Percentiles rank a stretch among this genome's conserved stretches.
These are phyloP conservation scores for Vanrija sp. DNA, from an alignment of 1,284 basidiomycete species.

Conservation along the genomic window DNA sequence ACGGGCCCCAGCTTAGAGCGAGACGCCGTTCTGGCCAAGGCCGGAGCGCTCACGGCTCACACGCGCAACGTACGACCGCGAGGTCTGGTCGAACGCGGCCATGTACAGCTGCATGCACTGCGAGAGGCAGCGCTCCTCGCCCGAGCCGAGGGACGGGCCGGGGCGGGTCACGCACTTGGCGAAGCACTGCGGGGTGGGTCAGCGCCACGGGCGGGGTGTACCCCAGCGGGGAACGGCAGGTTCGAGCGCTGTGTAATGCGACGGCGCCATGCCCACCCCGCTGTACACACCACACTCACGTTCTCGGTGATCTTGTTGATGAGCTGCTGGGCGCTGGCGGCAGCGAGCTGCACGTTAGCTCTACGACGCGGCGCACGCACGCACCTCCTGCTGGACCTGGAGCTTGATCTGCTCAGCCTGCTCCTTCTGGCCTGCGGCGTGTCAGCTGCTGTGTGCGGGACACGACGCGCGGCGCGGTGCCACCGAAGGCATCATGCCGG, in stretches of 20 bases:
- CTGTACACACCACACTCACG: constrained; percentile 25
- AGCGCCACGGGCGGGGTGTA: too few relatives aligned
- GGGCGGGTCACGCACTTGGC: constrained; percentile 47
- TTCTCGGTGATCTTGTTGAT: constrained; percentile 52
- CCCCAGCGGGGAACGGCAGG: too few relatives aligned
- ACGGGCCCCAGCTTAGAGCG: too few relatives aligned
- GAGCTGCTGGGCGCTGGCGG: constrained; percentile 48
- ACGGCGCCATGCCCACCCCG: too few relatives aligned
- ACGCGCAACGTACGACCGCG: constrained; percentile 44
- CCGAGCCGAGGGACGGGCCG: constrained; percentile 35
- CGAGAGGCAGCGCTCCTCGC: constrained; percentile 47
- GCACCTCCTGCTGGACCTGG: constrained; percentile 45
- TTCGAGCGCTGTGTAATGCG: too few relatives aligned
- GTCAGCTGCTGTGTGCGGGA: constrained; percentile 1
- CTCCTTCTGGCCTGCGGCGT: constrained; percentile 36
- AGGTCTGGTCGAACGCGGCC: constrained; percentile 49
- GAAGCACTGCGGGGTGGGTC: constrained; percentile 38
- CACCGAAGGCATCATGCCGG: too few relatives aligned
- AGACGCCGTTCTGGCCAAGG: not conserved
- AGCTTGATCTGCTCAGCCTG: constrained; percentile 50
- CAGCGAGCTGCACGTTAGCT: constrained; percentile 33
- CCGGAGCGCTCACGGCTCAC: constrained; percentile 38
- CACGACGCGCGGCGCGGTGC: not conserved
- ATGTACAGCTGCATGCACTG: constrained; percentile 50
- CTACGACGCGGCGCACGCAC: not conserved